These are phyloP conservation scores for Pterocarpus macrocarpus DNA, from an alignment of 306 rosid species.

Conservation along the genomic window DNA sequence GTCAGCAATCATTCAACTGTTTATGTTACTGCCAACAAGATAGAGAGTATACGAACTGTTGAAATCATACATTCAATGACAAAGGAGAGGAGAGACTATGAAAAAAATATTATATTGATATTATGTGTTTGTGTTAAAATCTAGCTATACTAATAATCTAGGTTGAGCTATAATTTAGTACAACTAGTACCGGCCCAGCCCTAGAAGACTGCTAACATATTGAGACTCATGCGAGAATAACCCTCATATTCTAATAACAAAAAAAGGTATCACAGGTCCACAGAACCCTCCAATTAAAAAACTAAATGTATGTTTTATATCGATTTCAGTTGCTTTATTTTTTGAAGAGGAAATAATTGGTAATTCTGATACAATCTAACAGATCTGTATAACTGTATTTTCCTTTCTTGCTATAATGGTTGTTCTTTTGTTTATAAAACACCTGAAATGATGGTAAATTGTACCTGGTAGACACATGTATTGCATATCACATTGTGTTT, in stretches of 20 bases:
- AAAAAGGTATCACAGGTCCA: too few relatives aligned
- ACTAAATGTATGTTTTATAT: neutral
- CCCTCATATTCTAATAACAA: neutral
- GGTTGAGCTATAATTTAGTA: constrained; percentile 4
- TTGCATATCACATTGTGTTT: constrained; percentile 13
- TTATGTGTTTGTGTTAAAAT: neutral
- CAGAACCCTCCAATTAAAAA: too few relatives aligned
- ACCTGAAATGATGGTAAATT: too few relatives aligned
- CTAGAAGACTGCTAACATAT: neutral
- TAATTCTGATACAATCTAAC: too few relatives aligned
- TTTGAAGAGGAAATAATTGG: too few relatives aligned
- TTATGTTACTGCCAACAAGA: constrained; percentile 4
- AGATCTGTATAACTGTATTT: too few relatives aligned
- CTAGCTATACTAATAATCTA: neutral
- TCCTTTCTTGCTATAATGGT: too few relatives aligned
- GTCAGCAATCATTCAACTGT: constrained; percentile 2
- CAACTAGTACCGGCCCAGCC: neutral
- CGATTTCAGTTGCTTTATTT: neutral
- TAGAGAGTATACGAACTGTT: neutral
- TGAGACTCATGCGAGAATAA: neutral
- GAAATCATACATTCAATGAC: constrained; percentile 19
- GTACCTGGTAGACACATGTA: neutral
- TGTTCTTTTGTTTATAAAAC: too few relatives aligned
- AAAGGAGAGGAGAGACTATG: constrained; percentile 6
- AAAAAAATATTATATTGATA: constrained; percentile 23